Evolutionary conservation across 1,139 yeast species (phyloP).

Genomic region (Nakaseomyces nivariensis): DNA sequence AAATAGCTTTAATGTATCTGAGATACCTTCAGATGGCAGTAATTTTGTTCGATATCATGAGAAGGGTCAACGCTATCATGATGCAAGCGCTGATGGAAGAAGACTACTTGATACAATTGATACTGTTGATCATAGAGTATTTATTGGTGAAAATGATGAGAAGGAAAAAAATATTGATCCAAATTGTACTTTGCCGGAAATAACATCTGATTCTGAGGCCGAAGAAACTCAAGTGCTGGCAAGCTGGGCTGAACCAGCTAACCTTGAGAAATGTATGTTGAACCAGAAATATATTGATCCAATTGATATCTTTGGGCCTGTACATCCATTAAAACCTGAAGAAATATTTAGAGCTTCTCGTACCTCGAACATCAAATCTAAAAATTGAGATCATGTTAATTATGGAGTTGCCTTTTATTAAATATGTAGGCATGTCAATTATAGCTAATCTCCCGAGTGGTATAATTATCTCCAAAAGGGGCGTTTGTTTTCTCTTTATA

Average conservation of each 20-base stretch:
- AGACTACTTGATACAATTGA: constrained; percentile 12
- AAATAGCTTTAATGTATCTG: neutral
- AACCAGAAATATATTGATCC: constrained; percentile 62
- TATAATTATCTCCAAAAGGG: too few relatives aligned
- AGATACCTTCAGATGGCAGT: neutral
- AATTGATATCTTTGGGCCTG: constrained; percentile 64
- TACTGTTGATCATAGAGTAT: constrained; percentile 25
- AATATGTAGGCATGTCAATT: too few relatives aligned
- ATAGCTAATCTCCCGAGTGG: too few relatives aligned
- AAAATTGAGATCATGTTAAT: neutral
- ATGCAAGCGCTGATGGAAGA: constrained; percentile 2
- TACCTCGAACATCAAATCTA: neutral
- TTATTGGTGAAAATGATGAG: constrained; percentile 13
- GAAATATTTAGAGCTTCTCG: constrained; percentile 41
- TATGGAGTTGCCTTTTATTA: neutral
- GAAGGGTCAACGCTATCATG: neutral
- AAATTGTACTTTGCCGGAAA: constrained; percentile 27
- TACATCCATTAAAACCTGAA: constrained; percentile 57
- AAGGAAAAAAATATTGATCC: constrained; percentile 3
- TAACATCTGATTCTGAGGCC: constrained; percentile 26
- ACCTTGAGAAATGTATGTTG: constrained; percentile 32
- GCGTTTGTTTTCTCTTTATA: too few relatives aligned
- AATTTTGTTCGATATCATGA: constrained; percentile 1
- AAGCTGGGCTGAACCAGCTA: constrained; percentile 28
- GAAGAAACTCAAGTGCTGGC: constrained; percentile 20